Base-by-base conservation (phyloP, 1,139 yeast genomes). In the Saccharomyces hybrid region DNA sequence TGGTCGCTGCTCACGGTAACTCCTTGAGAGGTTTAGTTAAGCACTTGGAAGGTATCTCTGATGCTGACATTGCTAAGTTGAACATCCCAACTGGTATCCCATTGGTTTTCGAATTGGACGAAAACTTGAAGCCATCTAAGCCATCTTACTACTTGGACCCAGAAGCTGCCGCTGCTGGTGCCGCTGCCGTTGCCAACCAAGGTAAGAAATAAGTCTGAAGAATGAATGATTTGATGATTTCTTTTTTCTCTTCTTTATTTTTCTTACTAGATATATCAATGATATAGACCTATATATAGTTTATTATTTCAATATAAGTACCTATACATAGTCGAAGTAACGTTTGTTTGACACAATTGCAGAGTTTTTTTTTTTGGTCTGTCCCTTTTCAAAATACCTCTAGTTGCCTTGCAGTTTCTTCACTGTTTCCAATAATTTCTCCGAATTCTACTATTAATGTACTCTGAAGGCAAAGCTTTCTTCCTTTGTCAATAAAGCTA, bases 51-150 rank as follows among this genome's bases (percentile, higher is more conserved):
- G 82, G 83, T 68, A 88, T 93, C 73, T 87, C 96, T 61, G 96
- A 89, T 71, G 91, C 77, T 28, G 96, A 88, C 64, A 93, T 93
- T 72, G 93, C 97, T 61, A 89, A 86, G 62, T 84, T 91, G 74
- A 91, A 91, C 84, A 89, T 91, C 73, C 98, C 98, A 76, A 93
- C 99, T 68, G 99, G 97, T 81, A 93, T 91, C 65, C 99, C 99
- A 73, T 84, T 93, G 78, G 97, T 93, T 61, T 93, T 88, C 78
- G 98, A 91, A 79, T 85, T 93, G 72, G 97, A 91, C 74, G 86
- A 81, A 59, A 72, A 80, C 70, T 86, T 91, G 78, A 83, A 83
- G 77, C 97, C 97, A 77, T 79, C 85, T 72, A 90, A 90, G 84
- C 88, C 91, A 64, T 86, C 95, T 67, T 88, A 90, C 82, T 91